phyloP scores from a whole-genome alignment of 371 early-diverging fungal genomes.

The Mortierella sp. region DNA sequence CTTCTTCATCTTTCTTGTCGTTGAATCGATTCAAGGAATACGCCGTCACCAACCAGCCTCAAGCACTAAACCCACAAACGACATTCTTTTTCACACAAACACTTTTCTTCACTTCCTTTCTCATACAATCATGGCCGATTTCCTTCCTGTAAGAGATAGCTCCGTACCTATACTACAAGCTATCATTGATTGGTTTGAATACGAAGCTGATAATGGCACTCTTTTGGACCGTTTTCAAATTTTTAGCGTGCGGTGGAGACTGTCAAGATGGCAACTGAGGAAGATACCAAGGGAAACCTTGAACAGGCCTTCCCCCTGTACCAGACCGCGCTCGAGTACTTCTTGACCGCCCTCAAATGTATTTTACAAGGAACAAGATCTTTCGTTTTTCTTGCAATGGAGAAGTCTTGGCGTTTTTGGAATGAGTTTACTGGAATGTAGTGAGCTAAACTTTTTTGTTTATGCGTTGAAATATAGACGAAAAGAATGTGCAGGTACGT shows the following conservation, averaged over 20 bases:
- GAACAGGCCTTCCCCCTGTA: conserved; percentile 93
- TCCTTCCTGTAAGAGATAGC: conserved; percentile 33
- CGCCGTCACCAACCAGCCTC: neutral
- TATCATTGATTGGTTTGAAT: neutral
- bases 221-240: neutral
- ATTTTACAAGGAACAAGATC: conserved; percentile 40
- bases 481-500: conserved; percentile 92
- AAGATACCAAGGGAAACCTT: conserved; percentile 91
- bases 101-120: neutral
- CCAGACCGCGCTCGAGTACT: conserved; percentile 91
- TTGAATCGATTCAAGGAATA: neutral
- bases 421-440: neutral
- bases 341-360: conserved; percentile 96
- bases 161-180: no score
- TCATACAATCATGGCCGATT: conserved; percentile 34
- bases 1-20: neutral
- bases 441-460: no score
- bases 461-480: conserved; percentile 72
- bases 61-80: neutral
- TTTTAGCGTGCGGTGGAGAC: conserved; percentile 87
- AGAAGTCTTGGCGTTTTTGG: neutral
- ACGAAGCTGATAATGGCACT: neutral
- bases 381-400: neutral
- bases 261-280: conserved; percentile 94
- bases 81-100: neutral